These are phyloP conservation scores for Fereydounia khargensis DNA, from an alignment of 1,284 basidiomycete species.

Conservation along the genomic window DNA sequence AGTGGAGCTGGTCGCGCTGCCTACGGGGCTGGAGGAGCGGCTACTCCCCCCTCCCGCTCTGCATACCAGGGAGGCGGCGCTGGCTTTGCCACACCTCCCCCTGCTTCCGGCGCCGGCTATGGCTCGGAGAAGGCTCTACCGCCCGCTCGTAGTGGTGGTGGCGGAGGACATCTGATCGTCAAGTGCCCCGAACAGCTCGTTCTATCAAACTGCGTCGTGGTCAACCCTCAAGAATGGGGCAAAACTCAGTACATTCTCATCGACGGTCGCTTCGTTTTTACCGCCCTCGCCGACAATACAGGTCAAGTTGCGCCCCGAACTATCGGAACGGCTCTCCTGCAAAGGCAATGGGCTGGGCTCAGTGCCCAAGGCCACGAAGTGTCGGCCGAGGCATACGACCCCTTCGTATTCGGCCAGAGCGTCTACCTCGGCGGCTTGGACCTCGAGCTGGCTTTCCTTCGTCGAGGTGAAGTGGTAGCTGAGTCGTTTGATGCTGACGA, in stretches of 20 bases:
- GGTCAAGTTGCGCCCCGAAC: constrained; percentile 36
- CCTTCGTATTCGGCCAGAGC: constrained; percentile 37
- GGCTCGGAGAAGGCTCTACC: constrained; percentile 16
- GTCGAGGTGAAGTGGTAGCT: constrained; percentile 27
- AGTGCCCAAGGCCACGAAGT: constrained; percentile 48
- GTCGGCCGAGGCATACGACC: constrained; percentile 46
- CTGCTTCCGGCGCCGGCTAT: constrained; percentile 3
- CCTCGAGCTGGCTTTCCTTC: constrained; percentile 47
- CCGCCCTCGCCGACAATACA: constrained; percentile 40
- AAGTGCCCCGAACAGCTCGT: constrained; percentile 43
- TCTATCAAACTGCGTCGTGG: constrained; percentile 48
- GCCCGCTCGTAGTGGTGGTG: constrained; percentile 4
- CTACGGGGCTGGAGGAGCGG: constrained; percentile 5
- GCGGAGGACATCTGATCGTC: constrained; percentile 19
- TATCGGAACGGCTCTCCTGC: constrained; percentile 45
- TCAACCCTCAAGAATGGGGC: constrained; percentile 52
- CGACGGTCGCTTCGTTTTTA: constrained; percentile 51
- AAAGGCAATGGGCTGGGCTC: constrained; percentile 52
- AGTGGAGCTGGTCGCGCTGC: constrained; percentile 7
- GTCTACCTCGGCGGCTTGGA: constrained; percentile 51
- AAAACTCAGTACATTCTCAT: constrained; percentile 49
- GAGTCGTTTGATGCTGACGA: constrained; percentile 70
- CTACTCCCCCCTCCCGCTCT: neutral
- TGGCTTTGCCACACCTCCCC: constrained; percentile 1
- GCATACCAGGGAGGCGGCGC: neutral